Conservation (phyloP, 2,329 filamentous ascomycete genomes). For the Monosporascus cannonballus region DNA sequence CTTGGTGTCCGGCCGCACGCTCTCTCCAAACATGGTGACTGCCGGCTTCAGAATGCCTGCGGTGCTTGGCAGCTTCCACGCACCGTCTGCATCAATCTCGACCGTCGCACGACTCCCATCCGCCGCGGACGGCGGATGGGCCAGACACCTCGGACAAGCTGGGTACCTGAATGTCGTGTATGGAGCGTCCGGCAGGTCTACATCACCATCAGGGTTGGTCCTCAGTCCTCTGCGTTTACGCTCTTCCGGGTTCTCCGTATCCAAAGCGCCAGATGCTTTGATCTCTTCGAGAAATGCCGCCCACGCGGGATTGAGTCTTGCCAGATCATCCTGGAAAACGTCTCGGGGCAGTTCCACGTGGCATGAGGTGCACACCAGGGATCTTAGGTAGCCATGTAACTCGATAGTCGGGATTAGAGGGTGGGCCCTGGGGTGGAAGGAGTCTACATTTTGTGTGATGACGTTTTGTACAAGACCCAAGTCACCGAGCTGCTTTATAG, state of each 20-base stretch:
- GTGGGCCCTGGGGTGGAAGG: constrained; percentile 77
- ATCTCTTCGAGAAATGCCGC: constrained; percentile 67
- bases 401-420: constrained; percentile 71
- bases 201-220: constrained; percentile 90
- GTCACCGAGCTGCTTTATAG: constrained; percentile 64
- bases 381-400: constrained; percentile 84
- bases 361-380: constrained; percentile 77
- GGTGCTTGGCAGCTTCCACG: constrained; percentile 59
- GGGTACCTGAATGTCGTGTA: constrained; percentile 91
- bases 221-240: constrained; percentile 63
- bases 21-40: constrained; percentile 96
- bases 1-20: constrained; percentile 65
- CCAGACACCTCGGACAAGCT: constrained; percentile 74
- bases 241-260: constrained; percentile 69
- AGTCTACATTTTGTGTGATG: constrained; percentile 96
- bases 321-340: constrained; percentile 69
- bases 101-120: constrained; percentile 55
- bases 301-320: constrained; percentile 82
- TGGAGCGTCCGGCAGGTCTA: constrained; percentile 79
- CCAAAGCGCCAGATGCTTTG: constrained; percentile 66
- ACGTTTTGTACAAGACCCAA: constrained; percentile 70
- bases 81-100: constrained; percentile 71
- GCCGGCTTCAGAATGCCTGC: constrained; percentile 86
- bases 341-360: constrained; percentile 63
- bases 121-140: constrained; percentile 48